Evolutionary conservation across 2,329 filamentous ascomycete species (phyloP), one percentile per base, ranked within the genome.

Genomic region (Alternaria gaisen): DNA sequence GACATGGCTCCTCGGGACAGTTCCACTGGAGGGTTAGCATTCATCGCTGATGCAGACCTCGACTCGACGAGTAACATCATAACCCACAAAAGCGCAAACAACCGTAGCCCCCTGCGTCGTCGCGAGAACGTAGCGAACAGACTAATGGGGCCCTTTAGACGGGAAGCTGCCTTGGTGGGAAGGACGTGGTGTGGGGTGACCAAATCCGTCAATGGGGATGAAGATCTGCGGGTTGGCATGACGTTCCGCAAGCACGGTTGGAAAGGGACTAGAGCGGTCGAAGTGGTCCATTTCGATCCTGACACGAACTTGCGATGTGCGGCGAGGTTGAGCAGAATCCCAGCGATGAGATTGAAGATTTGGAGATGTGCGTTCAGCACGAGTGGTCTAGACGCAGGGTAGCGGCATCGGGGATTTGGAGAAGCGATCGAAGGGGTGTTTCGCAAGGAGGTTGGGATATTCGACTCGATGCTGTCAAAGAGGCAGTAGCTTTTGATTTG

Each of bases 151-250:
- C 18, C 30, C 40, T 48, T n/a, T 22, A 2, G 38, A 51, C 43
- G 44, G 38, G 18, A 24, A 16, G 22, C 22, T 50, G 30, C 44
- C 38, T 38, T 26, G 14, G 16, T 38, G 18, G 42, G 28, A 53
- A 58, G 34, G 46, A 41, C 24, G 38, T 36, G 34, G 26, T 28
- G 60, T 60, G 57, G 38, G 46, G 61, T 56, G 52, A 51, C 46
- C 34, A 58, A 18, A 30, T 18, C 16, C 28, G 36, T 55, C 46
- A 56, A 56, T 36, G 44, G 41, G 42, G 26, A 46, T 58, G 57
- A 16, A 26, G 66, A 67, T 69, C 64, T 62, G 53, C 61, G 60
- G 55, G 56, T 62, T 67, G 56, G 38, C 61, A 67, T 57, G 58
- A 60, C 53, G 62, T 50, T 32, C 41, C 30, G 30, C 32, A 22